Evolutionary conservation across 1,284 basidiomycete species (phyloP), one percentile per base, ranked within the genome.

Genomic region (Rhodotorula mucilaginosa): DNA sequence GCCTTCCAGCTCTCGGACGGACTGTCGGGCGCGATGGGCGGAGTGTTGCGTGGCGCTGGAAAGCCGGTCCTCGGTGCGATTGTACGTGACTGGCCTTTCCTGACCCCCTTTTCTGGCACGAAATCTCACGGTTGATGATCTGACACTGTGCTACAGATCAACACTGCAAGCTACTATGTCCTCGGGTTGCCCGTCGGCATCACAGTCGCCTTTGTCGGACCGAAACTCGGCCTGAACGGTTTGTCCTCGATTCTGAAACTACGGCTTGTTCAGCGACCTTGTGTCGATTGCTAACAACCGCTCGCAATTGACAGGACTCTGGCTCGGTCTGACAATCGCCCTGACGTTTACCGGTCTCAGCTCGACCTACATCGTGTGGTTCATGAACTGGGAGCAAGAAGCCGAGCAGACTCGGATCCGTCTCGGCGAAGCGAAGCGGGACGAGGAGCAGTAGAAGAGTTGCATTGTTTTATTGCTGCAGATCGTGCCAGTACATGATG

Each of bases 11-110:
- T 82, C 16, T 77, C 78, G 16, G 82, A 83, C 63, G 79, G 80
- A 52, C 68, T 82, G 51, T 79, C 79, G 51, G 82, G 81, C 19
- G 80, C 81, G 39, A 77, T 78, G 29, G 79, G 78, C 19, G 82
- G 82, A 29, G 77, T 82, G 3, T 67, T 83, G 39, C 77, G 82
- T 26, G 81, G 82, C 3, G 81, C 80, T 0, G 82, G 82, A 16
- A 76, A 80, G 58, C 80, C 82, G 58, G 57, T 54, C 26, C 63
- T 64, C 4, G 63, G 63, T 4, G 63, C 63, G 10, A 64, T 64
- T 46, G 67, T 64, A 16, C n/a, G 61, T 64, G 26, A 39, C 49
- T 16, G 13, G 5, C 49, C 6, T 18, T 13, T 12, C 21, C 19
- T 52, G 10, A 34, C 39, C 57, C 21, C 48, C 16, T n/a, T 7